These are phyloP conservation scores for Trichoderma aggressivum DNA, from an alignment of 2,329 filamentous ascomycete species.

Conservation along the genomic window DNA sequence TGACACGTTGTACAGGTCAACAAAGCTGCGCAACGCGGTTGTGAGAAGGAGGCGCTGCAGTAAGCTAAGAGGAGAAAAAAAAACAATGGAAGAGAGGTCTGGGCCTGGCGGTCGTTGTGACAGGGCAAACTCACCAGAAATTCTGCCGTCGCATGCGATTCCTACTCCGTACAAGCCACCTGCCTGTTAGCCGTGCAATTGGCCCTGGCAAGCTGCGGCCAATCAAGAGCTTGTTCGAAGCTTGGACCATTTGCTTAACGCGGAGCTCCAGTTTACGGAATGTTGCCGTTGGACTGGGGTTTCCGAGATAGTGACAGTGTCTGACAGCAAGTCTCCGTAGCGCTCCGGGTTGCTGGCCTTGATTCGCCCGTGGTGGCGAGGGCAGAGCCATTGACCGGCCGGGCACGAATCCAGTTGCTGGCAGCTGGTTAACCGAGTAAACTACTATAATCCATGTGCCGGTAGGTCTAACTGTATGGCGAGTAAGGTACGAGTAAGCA, in stretches of 20 bases:
- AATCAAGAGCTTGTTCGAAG: constrained; percentile 33
- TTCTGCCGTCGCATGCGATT: constrained; percentile 18
- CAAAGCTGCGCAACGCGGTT: constrained; percentile 9
- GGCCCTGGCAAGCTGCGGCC: constrained; percentile 21
- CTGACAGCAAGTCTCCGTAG: constrained; percentile 13
- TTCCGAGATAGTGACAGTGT: not conserved
- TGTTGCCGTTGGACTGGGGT: constrained; percentile 8
- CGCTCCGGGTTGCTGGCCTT: not conserved
- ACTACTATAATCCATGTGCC: not conserved
- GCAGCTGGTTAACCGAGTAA: not conserved
- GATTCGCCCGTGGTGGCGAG: not conserved
- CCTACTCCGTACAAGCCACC: constrained; percentile 4
- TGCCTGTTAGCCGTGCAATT: constrained; percentile 3
- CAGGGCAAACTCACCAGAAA: constrained; percentile 11
- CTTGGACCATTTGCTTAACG: constrained; percentile 28
- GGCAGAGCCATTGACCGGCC: not conserved
- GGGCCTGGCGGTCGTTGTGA: constrained; percentile 17
- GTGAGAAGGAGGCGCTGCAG: constrained; percentile 7
- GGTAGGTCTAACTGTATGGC: not conserved
- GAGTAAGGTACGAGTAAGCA: not conserved
- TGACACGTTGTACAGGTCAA: constrained; percentile 7
- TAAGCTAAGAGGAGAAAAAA: constrained; percentile 14
- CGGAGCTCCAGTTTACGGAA: constrained; percentile 15
- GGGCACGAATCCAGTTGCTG: not conserved
- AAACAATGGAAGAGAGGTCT: constrained; percentile 7